Conservation (phyloP, 495 filamentous ascomycete species). For the Hypoxylon fuscum region DNA sequence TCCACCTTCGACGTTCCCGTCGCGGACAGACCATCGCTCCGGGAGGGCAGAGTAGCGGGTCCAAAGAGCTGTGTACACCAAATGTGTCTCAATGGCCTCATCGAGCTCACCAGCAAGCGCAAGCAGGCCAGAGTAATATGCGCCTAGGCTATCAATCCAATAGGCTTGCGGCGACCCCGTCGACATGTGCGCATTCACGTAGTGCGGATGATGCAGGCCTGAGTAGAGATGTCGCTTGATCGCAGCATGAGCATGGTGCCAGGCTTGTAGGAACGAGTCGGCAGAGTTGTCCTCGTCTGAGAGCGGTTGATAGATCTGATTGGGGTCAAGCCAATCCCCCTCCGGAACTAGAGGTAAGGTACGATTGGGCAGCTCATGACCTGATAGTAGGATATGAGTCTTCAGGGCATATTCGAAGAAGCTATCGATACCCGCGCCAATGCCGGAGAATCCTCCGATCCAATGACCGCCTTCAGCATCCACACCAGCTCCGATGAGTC, state of each 20-base stretch:
- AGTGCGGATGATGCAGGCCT: constrained; percentile 78
- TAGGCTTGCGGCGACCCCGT: constrained; percentile 82
- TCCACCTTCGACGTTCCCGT: constrained; percentile 85
- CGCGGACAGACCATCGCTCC: constrained; percentile 89
- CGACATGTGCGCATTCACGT: constrained; percentile 85
- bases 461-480: constrained; percentile 92
- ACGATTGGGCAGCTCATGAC: constrained; percentile 64
- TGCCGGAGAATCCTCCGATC: constrained; percentile 86
- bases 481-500: constrained; percentile 89
- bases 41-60: constrained; percentile 90
- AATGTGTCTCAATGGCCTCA: constrained; percentile 86
- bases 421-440: constrained; percentile 95
- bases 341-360: constrained; percentile 46
- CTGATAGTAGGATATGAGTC: constrained; percentile 86
- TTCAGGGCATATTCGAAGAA: constrained; percentile 99
- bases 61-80: constrained; percentile 93
- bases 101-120: constrained; percentile 86
- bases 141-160: constrained; percentile 95
- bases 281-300: constrained; percentile 73
- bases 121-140: constrained; percentile 94
- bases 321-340: constrained; percentile 60
- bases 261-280: constrained; percentile 80
- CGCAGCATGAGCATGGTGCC: constrained; percentile 83
- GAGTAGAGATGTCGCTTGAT: constrained; percentile 90
- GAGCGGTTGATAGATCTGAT: constrained; percentile 65